phyloP scores from a whole-genome alignment of 108 stramenopile species.

The Asterionellopsis glacialis region DNA sequence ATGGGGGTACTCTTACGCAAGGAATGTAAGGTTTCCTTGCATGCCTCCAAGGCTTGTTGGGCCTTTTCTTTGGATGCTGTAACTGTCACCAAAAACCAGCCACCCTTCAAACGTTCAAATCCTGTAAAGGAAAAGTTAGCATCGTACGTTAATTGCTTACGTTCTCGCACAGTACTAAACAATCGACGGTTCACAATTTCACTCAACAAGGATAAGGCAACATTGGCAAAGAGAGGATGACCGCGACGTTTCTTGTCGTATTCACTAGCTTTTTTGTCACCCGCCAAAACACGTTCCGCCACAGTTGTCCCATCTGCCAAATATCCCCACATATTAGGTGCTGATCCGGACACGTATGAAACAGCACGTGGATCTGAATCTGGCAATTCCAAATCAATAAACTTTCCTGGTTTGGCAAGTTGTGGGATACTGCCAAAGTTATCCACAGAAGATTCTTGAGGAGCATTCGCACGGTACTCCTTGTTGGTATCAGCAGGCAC shows the following conservation, averaged over 20 bases:
- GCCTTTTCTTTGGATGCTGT: constrained; percentile 96
- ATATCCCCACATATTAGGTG: constrained; percentile 92
- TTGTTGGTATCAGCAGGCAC: constrained; percentile 77
- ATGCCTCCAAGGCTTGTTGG: constrained; percentile 87
- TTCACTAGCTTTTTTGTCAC: constrained; percentile 69
- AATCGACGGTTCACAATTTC: constrained; percentile 92
- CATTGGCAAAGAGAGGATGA: constrained; percentile 87
- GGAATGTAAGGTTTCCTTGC: constrained; percentile 87
- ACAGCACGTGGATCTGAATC: constrained; percentile 96
- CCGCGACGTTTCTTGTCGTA: constrained; percentile 76
- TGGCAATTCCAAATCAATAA: constrained; percentile 86
- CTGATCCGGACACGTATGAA: constrained; percentile 90
- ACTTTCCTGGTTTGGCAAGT: constrained; percentile 55
- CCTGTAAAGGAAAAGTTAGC: constrained; percentile 93
- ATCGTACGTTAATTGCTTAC: constrained; percentile 95
- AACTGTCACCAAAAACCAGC: constrained; percentile 94
- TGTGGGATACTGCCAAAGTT: constrained; percentile 48
- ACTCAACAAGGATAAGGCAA: constrained; percentile 76
- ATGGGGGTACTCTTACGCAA: constrained; percentile 69
- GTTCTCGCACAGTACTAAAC: constrained; percentile 91
- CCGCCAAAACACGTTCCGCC: constrained; percentile 46
- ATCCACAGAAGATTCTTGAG: constrained; percentile 6
- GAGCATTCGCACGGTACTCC: constrained; percentile 47
- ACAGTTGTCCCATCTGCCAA: constrained; percentile 81
- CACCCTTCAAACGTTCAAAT: constrained; percentile 89